Base-by-base conservation (phyloP, 345 rosid genomes). In the Arabidopsis suecica region DNA sequence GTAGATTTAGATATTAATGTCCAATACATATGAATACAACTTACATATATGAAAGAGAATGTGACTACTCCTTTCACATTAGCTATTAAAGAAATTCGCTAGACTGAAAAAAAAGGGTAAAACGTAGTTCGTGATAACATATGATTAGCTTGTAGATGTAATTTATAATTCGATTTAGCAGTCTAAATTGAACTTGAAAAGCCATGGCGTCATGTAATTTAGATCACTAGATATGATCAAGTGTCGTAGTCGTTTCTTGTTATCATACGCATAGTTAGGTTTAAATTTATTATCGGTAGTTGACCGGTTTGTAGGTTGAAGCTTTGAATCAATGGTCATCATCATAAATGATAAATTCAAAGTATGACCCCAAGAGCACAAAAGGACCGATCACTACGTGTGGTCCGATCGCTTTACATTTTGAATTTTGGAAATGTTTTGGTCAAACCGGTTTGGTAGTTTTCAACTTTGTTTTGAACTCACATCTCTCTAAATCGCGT, bases 291-390 rank as follows among this genome's bases (percentile, higher is more conserved):
- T 44, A 61, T n/a, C 32, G 64, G 75, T 76, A 9, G 70, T 69
- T 76, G 79, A 68, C 79, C 75, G 65, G 59, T 76, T 69, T 76
- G 69, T 69, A 42, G 74, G 69, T 76, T 61, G 69, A 54, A 14
- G 69, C 55, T 67, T 76, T 34, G 55, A 76, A 68, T 51, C 56
- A 61, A 42, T 76, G 32, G 64, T 53, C 79, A 76, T 53, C 79
- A 76, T 61, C 56, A 69, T 76, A 63, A 76, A 76, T 69, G 75
- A 76, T 76, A 34, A 36, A 34, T 61, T 61, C 69, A 36, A 69
- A 76, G 54, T 42, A 34, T 53, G 79, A 51, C 72, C 41, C 38
- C 12, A 67, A 58, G 14, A 66, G 18, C 74, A 69, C 69, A 61
- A 76, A 61, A 53, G 32, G 33, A 61, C 25, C 50, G 40, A 68